phyloP scores from a whole-genome alignment of 1,284 basidiomycete species.

The Cutaneotrichosporon mucoides region DNA sequence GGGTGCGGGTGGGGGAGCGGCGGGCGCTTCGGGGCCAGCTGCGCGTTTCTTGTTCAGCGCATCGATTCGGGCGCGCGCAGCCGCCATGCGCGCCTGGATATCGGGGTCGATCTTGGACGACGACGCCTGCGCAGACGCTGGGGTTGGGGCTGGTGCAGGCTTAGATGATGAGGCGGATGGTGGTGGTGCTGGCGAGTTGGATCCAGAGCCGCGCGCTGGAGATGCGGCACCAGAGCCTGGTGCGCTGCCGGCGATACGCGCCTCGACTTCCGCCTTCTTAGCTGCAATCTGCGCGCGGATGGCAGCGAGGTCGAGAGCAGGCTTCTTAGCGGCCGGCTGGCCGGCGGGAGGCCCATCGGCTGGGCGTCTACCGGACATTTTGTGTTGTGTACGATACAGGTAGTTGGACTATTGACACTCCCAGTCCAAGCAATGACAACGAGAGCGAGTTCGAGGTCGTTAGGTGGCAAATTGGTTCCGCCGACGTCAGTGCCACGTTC shows the following conservation, averaged over 20 bases:
- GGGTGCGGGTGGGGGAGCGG: slow-evolving; percentile 5
- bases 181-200: slow-evolving; percentile 27
- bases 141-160: too few relatives aligned
- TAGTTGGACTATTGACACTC: too few relatives aligned
- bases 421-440: too few relatives aligned
- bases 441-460: not conserved
- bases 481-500: not conserved
- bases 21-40: not conserved
- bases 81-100: slow-evolving; percentile 64
- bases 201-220: slow-evolving; percentile 11
- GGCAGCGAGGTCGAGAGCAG: slow-evolving; percentile 21
- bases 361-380: too few relatives aligned
- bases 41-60: slow-evolving; percentile 57
- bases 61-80: slow-evolving; percentile 71
- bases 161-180: slow-evolving; percentile 47
- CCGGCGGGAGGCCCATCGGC: slow-evolving; percentile 19
- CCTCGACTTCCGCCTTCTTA: slow-evolving; percentile 72
- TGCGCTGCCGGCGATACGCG: slow-evolving; percentile 50
- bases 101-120: slow-evolving; percentile 55
- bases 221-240: slow-evolving; percentile 27
- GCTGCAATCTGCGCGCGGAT: slow-evolving; percentile 71
- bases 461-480: slow-evolving; percentile 13
- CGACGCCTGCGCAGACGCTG: not conserved
- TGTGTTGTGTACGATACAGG: too few relatives aligned
- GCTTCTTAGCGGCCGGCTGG: slow-evolving; percentile 22